Percentiles rank a stretch among this genome's conserved stretches.
Evolutionary conservation across 441 rosid species (phyloP).

Genomic region (Arabidopsis lyrata): DNA sequence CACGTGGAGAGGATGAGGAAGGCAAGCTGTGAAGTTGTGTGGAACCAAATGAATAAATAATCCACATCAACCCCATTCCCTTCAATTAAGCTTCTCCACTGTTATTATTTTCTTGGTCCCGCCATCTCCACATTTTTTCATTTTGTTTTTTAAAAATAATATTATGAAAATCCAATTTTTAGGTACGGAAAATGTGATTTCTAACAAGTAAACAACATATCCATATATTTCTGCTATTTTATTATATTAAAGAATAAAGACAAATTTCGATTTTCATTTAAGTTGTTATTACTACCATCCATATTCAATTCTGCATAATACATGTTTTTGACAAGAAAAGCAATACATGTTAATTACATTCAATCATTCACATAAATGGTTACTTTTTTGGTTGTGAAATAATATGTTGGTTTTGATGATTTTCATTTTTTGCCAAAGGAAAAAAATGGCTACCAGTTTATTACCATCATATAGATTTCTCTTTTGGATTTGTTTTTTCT

Average conservation of each 20-base stretch:
- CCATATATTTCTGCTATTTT: constrained; percentile 10
- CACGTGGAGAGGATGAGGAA: constrained; percentile 46
- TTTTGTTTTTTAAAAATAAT: not conserved
- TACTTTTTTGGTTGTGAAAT: no score
- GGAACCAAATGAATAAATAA: constrained; percentile 35
- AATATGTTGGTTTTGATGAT: no score
- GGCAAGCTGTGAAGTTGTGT: constrained; percentile 41
- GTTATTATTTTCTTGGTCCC: constrained; percentile 46
- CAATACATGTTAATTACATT: no score
- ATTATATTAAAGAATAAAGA: not conserved
- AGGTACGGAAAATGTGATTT: constrained; percentile 39
- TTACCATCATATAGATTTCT: no score
- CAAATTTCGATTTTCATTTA: not conserved
- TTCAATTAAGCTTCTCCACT: constrained; percentile 41
- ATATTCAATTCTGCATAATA: no score
- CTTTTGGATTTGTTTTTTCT: no score
- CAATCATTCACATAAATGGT: no score
- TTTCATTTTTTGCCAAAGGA: no score
- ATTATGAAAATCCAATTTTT: not conserved
- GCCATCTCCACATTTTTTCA: constrained; percentile 29
- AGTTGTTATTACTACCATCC: no score
- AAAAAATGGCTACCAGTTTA: no score
- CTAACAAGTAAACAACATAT: constrained; percentile 11
- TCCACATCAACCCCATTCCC: constrained; percentile 48
- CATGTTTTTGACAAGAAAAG: no score